Evolutionary conservation across 2,329 filamentous ascomycete genomes (phyloP).

Genomic region (Westerdykella aurantiaca): DNA sequence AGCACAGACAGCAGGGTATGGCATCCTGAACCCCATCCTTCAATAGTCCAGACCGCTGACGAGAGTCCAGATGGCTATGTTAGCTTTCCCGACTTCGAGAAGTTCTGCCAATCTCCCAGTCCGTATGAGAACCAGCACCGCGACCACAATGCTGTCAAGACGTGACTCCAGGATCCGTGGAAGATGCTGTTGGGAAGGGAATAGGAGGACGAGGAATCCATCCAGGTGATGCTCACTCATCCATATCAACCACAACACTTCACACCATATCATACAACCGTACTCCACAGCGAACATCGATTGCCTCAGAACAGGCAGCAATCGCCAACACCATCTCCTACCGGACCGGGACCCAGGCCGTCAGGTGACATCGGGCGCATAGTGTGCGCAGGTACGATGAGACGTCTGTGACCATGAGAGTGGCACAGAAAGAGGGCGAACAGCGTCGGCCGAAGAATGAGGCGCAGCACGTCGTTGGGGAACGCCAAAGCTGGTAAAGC

Average conservation of each 20-base stretch:
- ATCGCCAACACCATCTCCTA: neutral
- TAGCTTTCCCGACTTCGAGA: conserved; percentile 69
- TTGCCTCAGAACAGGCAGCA: conserved; percentile 2
- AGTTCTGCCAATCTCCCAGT: conserved; percentile 46
- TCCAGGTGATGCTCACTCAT: too few species aligned
- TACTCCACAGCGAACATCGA: conserved; percentile 1
- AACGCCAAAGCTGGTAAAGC: too few species aligned
- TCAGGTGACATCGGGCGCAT: too few species aligned
- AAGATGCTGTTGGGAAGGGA: conserved; percentile 1
- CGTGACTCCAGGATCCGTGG: conserved; percentile 17
- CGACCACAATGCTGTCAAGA: conserved; percentile 28
- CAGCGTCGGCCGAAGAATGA: too few species aligned
- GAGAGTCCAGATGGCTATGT: conserved; percentile 52
- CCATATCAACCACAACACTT: too few species aligned
- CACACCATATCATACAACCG: too few species aligned
- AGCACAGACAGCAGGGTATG: conserved; percentile 36
- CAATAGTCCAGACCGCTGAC: conserved; percentile 10
- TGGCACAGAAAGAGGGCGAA: too few species aligned
- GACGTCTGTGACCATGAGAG: too few species aligned
- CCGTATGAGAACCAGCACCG: conserved; percentile 25
- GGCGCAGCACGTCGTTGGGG: too few species aligned
- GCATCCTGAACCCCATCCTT: conserved; percentile 4
- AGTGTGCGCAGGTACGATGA: too few species aligned
- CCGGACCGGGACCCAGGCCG: too few species aligned
- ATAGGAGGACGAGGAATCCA: too few species aligned